Conservation (phyloP, 1,284 basidiomycete genomes). For the Rhodotorula sp. region DNA sequence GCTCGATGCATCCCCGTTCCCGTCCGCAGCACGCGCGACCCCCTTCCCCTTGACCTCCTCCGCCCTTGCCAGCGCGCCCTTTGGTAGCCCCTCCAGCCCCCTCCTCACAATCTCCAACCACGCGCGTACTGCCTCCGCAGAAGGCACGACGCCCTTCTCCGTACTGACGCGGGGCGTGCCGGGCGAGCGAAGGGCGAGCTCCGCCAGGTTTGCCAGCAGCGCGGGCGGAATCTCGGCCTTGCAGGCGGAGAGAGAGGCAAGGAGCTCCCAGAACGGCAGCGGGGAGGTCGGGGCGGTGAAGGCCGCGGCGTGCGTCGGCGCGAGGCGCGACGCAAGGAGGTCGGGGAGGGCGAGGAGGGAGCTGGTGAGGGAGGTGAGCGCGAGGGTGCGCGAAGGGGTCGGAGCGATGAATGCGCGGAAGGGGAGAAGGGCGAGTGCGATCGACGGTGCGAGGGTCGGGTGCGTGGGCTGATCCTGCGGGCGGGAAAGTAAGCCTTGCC, state of each 20-base stretch:
- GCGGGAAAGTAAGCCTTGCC: constrained; percentile 48
- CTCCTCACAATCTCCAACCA: constrained; percentile 62
- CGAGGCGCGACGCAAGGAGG: constrained; percentile 56
- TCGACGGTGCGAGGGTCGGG: constrained; percentile 55
- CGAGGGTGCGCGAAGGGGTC: constrained; percentile 52
- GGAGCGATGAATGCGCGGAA: constrained; percentile 57
- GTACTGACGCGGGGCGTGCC: not conserved
- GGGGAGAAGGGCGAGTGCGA: constrained; percentile 52
- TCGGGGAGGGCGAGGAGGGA: constrained; percentile 28
- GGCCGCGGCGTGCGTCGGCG: constrained; percentile 52
- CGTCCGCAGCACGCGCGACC: constrained; percentile 25
- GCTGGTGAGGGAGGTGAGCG: constrained; percentile 35
- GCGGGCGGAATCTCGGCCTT: constrained; percentile 34
- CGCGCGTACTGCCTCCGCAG: constrained; percentile 56
- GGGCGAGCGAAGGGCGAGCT: not conserved
- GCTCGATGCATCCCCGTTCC: not conserved
- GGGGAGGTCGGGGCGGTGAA: constrained; percentile 26
- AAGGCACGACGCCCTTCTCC: constrained; percentile 47
- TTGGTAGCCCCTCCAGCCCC: constrained; percentile 62
- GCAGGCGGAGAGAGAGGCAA: constrained; percentile 67
- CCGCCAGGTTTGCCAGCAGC: not conserved
- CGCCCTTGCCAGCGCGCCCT: constrained; percentile 51
- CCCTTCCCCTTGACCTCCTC: constrained; percentile 34
- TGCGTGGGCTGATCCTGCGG: constrained; percentile 53
- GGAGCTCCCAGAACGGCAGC: constrained; percentile 55